Conservation (phyloP, 1,284 basidiomycete species). For the Papiliotrema fonsecae region DNA sequence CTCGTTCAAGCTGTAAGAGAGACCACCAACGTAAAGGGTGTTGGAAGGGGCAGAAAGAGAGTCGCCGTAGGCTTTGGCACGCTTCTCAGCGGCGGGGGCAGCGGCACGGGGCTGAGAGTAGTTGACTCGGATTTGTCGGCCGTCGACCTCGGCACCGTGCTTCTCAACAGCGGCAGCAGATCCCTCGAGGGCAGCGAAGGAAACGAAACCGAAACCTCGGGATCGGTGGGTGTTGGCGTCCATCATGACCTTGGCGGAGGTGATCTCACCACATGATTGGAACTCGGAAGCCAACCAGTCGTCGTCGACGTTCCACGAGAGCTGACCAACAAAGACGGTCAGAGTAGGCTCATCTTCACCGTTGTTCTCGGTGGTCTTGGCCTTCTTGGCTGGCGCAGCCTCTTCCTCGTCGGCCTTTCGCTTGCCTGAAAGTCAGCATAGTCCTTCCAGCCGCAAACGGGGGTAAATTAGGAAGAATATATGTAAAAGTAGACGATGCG, state of each 20-base stretch:
- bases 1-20: slow-evolving; percentile 75
- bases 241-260: slow-evolving; percentile 80
- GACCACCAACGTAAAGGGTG: slow-evolving; percentile 86
- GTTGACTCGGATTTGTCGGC: slow-evolving; percentile 82
- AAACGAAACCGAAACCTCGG: slow-evolving; percentile 91
- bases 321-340: slow-evolving; percentile 84
- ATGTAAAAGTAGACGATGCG: no score
- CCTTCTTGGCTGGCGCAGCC: slow-evolving; percentile 70
- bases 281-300: slow-evolving; percentile 94
- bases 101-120: slow-evolving; percentile 55
- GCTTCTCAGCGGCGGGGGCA: slow-evolving; percentile 61
- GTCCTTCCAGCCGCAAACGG: no score
- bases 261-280: slow-evolving; percentile 78
- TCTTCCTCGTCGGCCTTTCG: slow-evolving; percentile 71
- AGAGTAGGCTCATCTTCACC: slow-evolving; percentile 57
- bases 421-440: slow-evolving; percentile 55
- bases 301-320: slow-evolving; percentile 97
- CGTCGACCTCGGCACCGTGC: slow-evolving; percentile 82
- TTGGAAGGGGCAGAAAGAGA: slow-evolving; percentile 63
- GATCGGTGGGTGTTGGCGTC: slow-evolving; percentile 84
- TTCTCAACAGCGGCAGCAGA: slow-evolving; percentile 71
- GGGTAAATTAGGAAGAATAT: not conserved
- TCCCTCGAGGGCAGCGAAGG: slow-evolving; percentile 64
- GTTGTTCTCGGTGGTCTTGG: slow-evolving; percentile 55
- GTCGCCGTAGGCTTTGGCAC: slow-evolving; percentile 74